Conservation (phyloP, 768 basidiomycete species). For the Tulasnella sp. region DNA sequence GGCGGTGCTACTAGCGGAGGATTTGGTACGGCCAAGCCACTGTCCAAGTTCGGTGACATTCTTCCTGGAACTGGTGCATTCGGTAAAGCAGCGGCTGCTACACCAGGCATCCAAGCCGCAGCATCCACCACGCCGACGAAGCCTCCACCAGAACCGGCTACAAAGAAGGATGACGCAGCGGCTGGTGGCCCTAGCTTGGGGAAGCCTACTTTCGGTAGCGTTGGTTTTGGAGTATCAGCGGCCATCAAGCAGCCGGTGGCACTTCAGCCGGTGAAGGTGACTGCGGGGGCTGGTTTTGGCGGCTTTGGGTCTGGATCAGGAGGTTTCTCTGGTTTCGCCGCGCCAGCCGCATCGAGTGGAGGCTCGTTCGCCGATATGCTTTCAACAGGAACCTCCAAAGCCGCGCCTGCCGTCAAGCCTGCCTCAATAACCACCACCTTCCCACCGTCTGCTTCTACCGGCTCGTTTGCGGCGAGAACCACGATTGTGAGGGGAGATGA, state of each 20-base stretch:
- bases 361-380: neutral
- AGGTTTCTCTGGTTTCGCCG: neutral
- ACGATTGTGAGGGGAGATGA: constrained; percentile 12
- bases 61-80: constrained; percentile 9
- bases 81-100: neutral
- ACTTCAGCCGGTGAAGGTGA: constrained; percentile 1
- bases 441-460: neutral
- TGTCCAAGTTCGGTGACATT: neutral
- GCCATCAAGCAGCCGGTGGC: neutral
- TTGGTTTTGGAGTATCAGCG: constrained; percentile 4
- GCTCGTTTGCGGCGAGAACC: neutral
- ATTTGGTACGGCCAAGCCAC: neutral
- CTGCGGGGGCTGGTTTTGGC: neutral
- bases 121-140: too few species aligned
- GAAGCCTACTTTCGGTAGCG: neutral
- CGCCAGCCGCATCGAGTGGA: neutral
- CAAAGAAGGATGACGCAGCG: neutral
- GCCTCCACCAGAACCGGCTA: neutral
- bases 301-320: constrained; percentile 1
- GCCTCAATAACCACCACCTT: neutral
- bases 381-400: neutral
- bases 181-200: neutral
- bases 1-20: neutral
- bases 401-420: neutral
- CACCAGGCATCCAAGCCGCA: neutral